Percentiles rank a stretch among this genome's conserved stretches.
phyloP scores from a whole-genome alignment of 768 basidiomycete species.

The Podaxis sp. region DNA sequence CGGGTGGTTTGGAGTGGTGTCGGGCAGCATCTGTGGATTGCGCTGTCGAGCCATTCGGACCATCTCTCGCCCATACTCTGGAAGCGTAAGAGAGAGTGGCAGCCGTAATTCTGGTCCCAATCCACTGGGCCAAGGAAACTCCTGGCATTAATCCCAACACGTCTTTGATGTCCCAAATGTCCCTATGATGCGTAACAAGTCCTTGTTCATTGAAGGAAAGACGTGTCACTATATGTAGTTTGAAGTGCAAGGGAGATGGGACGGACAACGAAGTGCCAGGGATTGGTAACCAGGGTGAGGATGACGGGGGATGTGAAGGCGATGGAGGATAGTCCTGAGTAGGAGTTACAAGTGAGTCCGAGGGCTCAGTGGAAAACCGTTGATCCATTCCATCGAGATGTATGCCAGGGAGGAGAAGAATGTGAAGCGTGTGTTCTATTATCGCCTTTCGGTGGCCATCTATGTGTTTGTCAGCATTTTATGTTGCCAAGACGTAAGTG shows the following conservation, averaged over 20 bases:
- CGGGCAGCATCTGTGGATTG: constrained; percentile 10
- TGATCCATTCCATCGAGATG: constrained; percentile 40
- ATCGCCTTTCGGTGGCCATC: constrained; percentile 73
- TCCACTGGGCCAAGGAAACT: constrained; percentile 62
- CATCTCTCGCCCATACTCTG: constrained; percentile 23
- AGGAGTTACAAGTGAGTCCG: constrained; percentile 34
- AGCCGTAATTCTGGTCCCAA: constrained; percentile 58
- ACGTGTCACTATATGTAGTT: constrained; percentile 66
- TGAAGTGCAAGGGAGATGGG: constrained; percentile 70
- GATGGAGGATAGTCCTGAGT: constrained; percentile 24
- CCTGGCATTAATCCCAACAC: constrained; percentile 71
- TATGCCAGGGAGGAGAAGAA: constrained; percentile 70
- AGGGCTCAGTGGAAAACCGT: constrained; percentile 19
- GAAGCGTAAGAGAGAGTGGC: constrained; percentile 45
- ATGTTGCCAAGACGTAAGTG: not conserved
- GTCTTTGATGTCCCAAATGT: constrained; percentile 80
- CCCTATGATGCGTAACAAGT: constrained; percentile 74
- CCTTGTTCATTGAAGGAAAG: constrained; percentile 80
- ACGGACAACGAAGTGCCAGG: constrained; percentile 55
- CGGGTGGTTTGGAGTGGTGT: not conserved
- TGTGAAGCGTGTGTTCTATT: constrained; percentile 76
- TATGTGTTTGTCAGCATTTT: constrained; percentile 21
- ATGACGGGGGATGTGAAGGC: constrained; percentile 22
- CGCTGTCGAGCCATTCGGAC: not conserved
- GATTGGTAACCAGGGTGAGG: constrained; percentile 46